Conservation (phyloP, 1,139 yeast genomes). For the Zygotorulaspora mrakii region DNA sequence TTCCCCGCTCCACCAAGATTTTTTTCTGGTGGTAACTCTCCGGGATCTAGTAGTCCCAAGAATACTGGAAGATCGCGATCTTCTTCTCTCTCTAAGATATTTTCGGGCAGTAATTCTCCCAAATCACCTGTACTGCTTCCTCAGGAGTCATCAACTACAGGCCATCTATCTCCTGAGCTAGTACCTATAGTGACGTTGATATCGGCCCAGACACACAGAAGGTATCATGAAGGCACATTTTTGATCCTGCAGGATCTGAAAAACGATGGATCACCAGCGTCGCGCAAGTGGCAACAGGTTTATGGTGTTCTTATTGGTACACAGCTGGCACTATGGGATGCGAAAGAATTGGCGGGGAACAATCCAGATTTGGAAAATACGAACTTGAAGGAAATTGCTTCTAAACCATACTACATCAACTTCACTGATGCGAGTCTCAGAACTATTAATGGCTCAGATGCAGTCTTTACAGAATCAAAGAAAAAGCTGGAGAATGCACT, state of each 20-base stretch:
- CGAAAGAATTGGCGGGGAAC: conserved; percentile 58
- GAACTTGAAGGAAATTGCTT: conserved; percentile 47
- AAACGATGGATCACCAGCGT: conserved; percentile 79
- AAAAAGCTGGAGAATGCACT: conserved; percentile 74
- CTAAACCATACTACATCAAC: conserved; percentile 85
- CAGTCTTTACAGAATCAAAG: conserved; percentile 77
- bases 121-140: conserved; percentile 14
- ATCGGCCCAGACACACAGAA: conserved; percentile 68
- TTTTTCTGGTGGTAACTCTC: conserved; percentile 15
- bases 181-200: conserved; percentile 71
- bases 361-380: conserved; percentile 48
- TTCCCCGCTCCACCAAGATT: conserved; percentile 25
- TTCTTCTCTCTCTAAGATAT: conserved; percentile 21
- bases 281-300: conserved; percentile 86
- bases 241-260: conserved; percentile 69
- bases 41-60: conserved; percentile 14
- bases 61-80: conserved; percentile 19
- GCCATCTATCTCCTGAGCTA: conserved; percentile 54
- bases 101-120: conserved; percentile 17
- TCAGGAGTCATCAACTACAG: conserved; percentile 19
- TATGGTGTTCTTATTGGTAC: conserved; percentile 89
- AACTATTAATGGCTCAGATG: conserved; percentile 69
- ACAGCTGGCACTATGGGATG: conserved; percentile 91
- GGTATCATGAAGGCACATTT: conserved; percentile 71
- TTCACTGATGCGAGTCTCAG: conserved; percentile 88